A percentile compares a stretch with the other conserved stretches of the same genome.
Conservation (phyloP, 2,329 filamentous ascomycete species). For the Aspergillus texensis region DNA sequence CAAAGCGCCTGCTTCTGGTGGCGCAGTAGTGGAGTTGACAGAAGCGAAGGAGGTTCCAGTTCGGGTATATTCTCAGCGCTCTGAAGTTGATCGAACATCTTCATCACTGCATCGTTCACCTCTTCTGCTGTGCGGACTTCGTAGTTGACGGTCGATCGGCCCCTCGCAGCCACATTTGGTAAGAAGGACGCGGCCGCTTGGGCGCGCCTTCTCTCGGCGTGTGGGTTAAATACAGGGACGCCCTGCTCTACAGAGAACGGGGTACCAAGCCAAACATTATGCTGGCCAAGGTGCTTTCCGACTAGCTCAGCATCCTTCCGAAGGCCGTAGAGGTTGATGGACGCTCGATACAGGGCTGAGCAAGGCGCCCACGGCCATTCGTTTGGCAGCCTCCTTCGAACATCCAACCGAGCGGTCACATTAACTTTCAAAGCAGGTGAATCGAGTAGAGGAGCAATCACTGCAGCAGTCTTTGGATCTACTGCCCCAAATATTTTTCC, state of each 20-base stretch:
- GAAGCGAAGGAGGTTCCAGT: slow-evolving; percentile 64
- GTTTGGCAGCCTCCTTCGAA: slow-evolving; percentile 63
- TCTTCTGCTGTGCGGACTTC: slow-evolving; percentile 75
- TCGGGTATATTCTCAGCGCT: slow-evolving; percentile 75
- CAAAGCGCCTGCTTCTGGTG: slow-evolving; percentile 90
- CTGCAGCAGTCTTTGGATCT: slow-evolving; percentile 67
- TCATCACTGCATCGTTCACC: slow-evolving; percentile 79
- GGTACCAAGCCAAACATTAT: slow-evolving; percentile 67
- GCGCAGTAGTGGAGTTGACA: slow-evolving; percentile 70
- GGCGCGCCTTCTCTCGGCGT: slow-evolving; percentile 55
- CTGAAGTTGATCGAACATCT: slow-evolving; percentile 83
- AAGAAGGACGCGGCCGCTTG: slow-evolving; percentile 40
- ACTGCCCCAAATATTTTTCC: slow-evolving; percentile 74
- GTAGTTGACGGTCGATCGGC: slow-evolving; percentile 33
- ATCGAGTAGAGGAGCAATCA: slow-evolving; percentile 74
- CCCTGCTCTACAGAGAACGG: slow-evolving; percentile 69
- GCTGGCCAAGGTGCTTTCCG: slow-evolving; percentile 67
- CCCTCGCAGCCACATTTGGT: slow-evolving; percentile 26
- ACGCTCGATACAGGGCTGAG: slow-evolving; percentile 65
- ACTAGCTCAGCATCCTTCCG: slow-evolving; percentile 66
- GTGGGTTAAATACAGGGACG: slow-evolving; percentile 76
- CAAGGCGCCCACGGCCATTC: slow-evolving; percentile 66
- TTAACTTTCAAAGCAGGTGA: slow-evolving; percentile 65
- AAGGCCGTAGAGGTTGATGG: slow-evolving; percentile 79
- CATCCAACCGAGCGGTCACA: slow-evolving; percentile 70